Percentiles rank a stretch among this genome's conserved stretches.
Evolutionary conservation across 306 rosid genomes (phyloP).

Genomic region (Vigna trinervia): DNA sequence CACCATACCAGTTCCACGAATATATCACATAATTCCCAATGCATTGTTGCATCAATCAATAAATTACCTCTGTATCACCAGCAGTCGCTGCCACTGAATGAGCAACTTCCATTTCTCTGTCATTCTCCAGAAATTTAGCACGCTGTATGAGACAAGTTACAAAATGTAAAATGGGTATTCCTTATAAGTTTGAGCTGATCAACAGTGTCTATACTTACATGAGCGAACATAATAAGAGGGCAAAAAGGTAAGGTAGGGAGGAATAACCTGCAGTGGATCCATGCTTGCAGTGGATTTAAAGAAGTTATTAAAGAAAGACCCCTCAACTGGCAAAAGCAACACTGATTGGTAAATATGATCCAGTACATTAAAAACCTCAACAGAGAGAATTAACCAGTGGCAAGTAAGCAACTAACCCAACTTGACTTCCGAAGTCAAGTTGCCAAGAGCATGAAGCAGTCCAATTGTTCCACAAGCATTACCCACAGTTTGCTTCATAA

Average conservation of each 20-base stretch:
- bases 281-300: slow-evolving; percentile 76
- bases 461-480: slow-evolving; percentile 98
- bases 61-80: slow-evolving; percentile 86
- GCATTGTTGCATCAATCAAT: neutral
- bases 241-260: slow-evolving; percentile 19
- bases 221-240: slow-evolving; percentile 2
- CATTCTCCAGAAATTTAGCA: slow-evolving; percentile 80
- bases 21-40: slow-evolving; percentile 9
- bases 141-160: slow-evolving; percentile 59
- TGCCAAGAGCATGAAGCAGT: slow-evolving; percentile 94
- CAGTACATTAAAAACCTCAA: neutral
- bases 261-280: slow-evolving; percentile 76
- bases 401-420: slow-evolving; percentile 55
- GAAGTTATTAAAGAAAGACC: slow-evolving; percentile 80
- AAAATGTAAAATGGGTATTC: slow-evolving; percentile 26
- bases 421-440: slow-evolving; percentile 75
- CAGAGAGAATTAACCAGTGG: neutral
- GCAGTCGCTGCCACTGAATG: slow-evolving; percentile 87
- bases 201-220: slow-evolving; percentile 11
- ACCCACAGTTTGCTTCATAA: slow-evolving; percentile 93
- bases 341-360: neutral
- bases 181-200: neutral
- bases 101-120: slow-evolving; percentile 90
- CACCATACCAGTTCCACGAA: slow-evolving; percentile 2
- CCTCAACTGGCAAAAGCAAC: slow-evolving; percentile 66